Conservation (phyloP, 306 rosid species). For the Fagus sylvatica region DNA sequence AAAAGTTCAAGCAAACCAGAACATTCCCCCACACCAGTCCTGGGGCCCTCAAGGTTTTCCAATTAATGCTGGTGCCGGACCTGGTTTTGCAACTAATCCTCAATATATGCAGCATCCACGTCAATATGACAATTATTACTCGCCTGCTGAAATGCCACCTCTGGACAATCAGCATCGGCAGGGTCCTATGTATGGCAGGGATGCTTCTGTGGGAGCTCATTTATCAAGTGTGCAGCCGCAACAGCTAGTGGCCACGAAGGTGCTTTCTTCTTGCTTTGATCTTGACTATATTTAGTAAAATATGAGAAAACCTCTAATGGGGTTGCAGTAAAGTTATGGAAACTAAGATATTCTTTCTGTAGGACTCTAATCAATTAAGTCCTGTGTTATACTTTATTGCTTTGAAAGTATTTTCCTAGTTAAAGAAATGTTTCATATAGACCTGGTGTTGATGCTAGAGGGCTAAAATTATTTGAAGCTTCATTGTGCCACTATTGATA, state of each 20-base stretch:
- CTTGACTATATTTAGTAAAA: not conserved
- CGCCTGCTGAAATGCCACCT: conserved; percentile 46
- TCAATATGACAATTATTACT: conserved; percentile 51
- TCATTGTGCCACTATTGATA: not conserved
- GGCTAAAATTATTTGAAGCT: too few species aligned
- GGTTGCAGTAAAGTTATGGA: not conserved
- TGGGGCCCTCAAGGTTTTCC: conserved; percentile 64
- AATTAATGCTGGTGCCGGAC: conserved; percentile 35
- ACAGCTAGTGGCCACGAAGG: conserved; percentile 48
- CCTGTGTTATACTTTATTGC: not conserved
- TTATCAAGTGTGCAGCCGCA: conserved; percentile 33
- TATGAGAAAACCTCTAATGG: not conserved
- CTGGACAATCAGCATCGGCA: conserved; percentile 40
- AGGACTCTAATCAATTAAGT: not conserved
- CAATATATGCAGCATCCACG: conserved; percentile 50
- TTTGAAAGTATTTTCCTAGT: not conserved
- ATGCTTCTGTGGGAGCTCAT: conserved; percentile 35
- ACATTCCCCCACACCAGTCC: conserved; percentile 47
- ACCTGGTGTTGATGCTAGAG: too few species aligned
- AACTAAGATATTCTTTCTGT: not conserved
- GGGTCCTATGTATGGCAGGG: conserved; percentile 44
- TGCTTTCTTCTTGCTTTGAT: conserved; percentile 17
- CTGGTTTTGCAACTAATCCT: conserved; percentile 53
- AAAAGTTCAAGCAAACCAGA: conserved; percentile 46
- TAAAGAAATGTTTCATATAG: not conserved